Evolutionary conservation across 192 early-diverging fungal genomes (phyloP).

Genomic region (Phycomyces blakesleeanus): DNA sequence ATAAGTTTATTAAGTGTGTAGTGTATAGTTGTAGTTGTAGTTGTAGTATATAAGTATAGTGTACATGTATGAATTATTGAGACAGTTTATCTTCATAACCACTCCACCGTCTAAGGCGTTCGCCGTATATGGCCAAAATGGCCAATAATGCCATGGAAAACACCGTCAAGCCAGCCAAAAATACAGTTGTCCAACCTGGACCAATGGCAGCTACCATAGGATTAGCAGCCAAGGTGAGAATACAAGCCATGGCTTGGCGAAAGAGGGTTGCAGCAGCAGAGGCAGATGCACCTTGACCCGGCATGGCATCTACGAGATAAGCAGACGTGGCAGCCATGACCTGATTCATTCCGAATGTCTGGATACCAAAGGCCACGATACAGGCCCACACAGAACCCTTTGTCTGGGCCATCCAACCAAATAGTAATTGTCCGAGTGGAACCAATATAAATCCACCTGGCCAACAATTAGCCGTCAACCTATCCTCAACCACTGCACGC

Average conservation of each 20-base stretch:
- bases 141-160: conserved; percentile 28
- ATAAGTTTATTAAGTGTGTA: no score
- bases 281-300: conserved; percentile 38
- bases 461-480: conserved; percentile 40
- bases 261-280: conserved; percentile 43
- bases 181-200: conserved; percentile 38
- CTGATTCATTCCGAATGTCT: conserved; percentile 44
- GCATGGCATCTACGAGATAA: conserved; percentile 41
- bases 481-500: conserved; percentile 37
- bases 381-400: conserved; percentile 34
- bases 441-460: conserved; percentile 37
- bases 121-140: conserved; percentile 36
- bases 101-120: conserved; percentile 26
- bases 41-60: not conserved
- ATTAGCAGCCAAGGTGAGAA: conserved; percentile 36
- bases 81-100: not conserved
- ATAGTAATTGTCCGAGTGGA: conserved; percentile 41
- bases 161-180: conserved; percentile 27
- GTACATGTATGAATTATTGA: not conserved
- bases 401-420: conserved; percentile 42
- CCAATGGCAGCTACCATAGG: conserved; percentile 41
- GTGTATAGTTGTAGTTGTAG: no score
- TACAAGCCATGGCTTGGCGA: conserved; percentile 37
- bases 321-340: conserved; percentile 33
- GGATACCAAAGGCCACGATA: conserved; percentile 43